These are phyloP conservation scores for Penicillium coffeae DNA, from an alignment of 495 filamentous ascomycete genomes.

Conservation along the genomic window DNA sequence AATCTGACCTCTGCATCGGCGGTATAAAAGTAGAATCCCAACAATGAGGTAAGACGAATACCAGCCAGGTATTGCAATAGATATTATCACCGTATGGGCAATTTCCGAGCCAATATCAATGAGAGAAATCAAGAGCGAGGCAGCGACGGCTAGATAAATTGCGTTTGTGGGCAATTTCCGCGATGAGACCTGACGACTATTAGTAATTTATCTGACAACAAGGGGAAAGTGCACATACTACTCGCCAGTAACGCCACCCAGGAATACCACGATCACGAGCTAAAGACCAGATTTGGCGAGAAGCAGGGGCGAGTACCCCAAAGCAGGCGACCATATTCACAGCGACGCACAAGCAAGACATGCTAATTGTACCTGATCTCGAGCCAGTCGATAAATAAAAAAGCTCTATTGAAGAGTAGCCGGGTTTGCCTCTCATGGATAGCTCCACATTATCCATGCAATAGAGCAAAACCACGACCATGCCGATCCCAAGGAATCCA, in stretches of 20 bases:
- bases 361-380: slow-evolving; percentile 33
- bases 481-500: slow-evolving; percentile 37
- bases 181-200: neutral
- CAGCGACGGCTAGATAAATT: neutral
- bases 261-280: slow-evolving; percentile 56
- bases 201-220: neutral
- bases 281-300: slow-evolving; percentile 55
- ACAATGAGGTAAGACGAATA: neutral
- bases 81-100: neutral
- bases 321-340: slow-evolving; percentile 32
- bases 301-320: slow-evolving; percentile 47
- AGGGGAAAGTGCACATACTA: slow-evolving; percentile 18
- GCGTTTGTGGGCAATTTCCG: neutral
- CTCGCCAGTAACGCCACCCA: slow-evolving; percentile 42
- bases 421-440: slow-evolving; percentile 29
- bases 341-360: slow-evolving; percentile 26
- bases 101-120: neutral
- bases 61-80: neutral
- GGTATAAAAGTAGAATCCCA: neutral
- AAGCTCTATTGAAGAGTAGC: slow-evolving; percentile 48
- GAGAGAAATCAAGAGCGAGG: neutral
- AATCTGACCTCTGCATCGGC: neutral
- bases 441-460: slow-evolving; percentile 30
- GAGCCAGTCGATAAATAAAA: slow-evolving; percentile 43
- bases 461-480: slow-evolving; percentile 37